Evolutionary conservation across 2,329 filamentous ascomycete species (phyloP), one percentile per base, ranked within the genome.

Genomic region (Phialemonium atrogriseum): DNA sequence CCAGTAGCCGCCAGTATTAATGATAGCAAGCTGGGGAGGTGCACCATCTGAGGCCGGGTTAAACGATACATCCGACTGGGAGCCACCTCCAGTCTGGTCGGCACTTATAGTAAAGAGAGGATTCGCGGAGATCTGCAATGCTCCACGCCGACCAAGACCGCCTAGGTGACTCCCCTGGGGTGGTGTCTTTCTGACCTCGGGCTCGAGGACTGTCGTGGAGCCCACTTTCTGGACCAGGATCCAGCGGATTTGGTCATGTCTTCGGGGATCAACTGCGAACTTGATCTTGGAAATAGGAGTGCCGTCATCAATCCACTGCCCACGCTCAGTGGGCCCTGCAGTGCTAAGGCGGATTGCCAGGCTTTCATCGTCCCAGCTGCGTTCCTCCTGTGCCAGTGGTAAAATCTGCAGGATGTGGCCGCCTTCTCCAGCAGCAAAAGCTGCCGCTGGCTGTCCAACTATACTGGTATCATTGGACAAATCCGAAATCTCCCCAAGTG

Each of bases 1-100:
- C 83, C 82, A 88, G 35, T 60, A 62, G 2, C 80, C 81, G 20
- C 58, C 58, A 31, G 73, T 63, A 44, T 87, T 79, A 12, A 87
- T 61, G 16, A 86, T 60, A 11, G 67, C 77, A 32, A 87, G 56
- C 44, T 82, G 77, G 2, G 73, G 68, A 11, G 62, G 56, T 36
- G 64, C 72, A 50, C 58, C 71, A 41, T 36, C 57, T 5, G 47
- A 47, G 4, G 54, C 53, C 1, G 79, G 72, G 40, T 78, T 80
- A 49, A 87, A 83, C 0, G 70, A 55, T 4, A 82, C 60, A 52
- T 87, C 77, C 0, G 66, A 66, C 44, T 84, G 77, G 1, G 63
- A 48, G 18, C 54, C 58, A 2, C 68, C 70, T 2, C 71, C 75
- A 0, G 73, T 78, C 18, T 68, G 54, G 3, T 61, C 49, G 10